Evolutionary conservation across 2,329 filamentous ascomycete genomes (phyloP).

Genomic region (Fusarium scirpi): DNA sequence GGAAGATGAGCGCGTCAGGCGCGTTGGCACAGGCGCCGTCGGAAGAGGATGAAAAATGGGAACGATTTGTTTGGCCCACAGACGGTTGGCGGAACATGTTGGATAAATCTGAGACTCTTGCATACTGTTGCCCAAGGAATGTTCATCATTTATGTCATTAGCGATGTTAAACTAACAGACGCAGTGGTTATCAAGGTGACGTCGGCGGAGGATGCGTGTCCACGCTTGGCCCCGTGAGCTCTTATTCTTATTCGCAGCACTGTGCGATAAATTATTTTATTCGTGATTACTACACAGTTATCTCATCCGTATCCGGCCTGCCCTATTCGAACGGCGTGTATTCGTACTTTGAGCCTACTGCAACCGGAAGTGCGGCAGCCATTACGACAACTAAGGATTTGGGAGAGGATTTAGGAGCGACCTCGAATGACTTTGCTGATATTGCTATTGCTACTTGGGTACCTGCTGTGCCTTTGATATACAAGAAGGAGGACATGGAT

Average conservation of each 20-base stretch:
- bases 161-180: not conserved
- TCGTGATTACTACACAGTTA: not conserved
- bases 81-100: not conserved
- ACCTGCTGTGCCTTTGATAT: not conserved
- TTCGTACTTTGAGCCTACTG: too few relatives aligned
- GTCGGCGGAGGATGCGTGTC: not conserved
- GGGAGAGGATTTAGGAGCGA: not conserved
- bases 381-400: not conserved
- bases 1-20: rapidly evolving
- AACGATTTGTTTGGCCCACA: too few relatives aligned
- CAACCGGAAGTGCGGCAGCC: too few relatives aligned
- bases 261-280: too few relatives aligned
- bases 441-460: slow-evolving; percentile 5
- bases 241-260: not conserved
- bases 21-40: not conserved
- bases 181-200: not conserved
- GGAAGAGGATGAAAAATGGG: too few relatives aligned
- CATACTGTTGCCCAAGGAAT: slow-evolving; percentile 13
- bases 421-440: not conserved
- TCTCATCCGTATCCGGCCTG: slow-evolving; percentile 1
- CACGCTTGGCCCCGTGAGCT: not conserved
- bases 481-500: slow-evolving; percentile 4
- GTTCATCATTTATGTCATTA: too few relatives aligned
- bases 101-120: not conserved
- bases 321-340: too few relatives aligned